These are phyloP conservation scores for Podospora anserina DNA, from an alignment of 495 filamentous ascomycete species.

Conservation along the genomic window DNA sequence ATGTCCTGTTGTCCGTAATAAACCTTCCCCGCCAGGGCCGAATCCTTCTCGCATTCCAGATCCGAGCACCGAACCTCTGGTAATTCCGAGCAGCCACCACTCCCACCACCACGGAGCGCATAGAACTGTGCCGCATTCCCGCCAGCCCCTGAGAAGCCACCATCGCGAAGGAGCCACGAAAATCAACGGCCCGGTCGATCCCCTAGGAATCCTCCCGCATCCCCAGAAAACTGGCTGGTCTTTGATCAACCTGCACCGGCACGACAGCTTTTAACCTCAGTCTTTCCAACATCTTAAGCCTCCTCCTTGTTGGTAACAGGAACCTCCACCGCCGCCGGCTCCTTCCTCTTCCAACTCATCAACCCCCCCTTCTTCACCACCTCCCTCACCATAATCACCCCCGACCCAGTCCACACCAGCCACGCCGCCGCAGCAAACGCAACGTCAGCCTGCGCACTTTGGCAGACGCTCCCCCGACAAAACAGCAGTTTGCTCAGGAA, in stretches of 20 bases:
- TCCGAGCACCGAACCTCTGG: neutral
- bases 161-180: neutral
- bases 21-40: neutral
- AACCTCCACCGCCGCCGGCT: neutral
- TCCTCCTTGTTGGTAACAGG: neutral
- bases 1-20: neutral
- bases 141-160: neutral
- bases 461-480: conserved; percentile 52
- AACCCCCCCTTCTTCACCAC: conserved; percentile 35
- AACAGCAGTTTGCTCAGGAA: conserved; percentile 56
- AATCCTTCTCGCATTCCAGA: neutral
- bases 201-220: neutral
- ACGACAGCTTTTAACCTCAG: neutral
- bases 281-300: neutral
- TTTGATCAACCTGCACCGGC: too few relatives aligned
- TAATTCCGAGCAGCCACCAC: neutral
- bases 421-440: conserved; percentile 47
- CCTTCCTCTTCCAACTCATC: conserved; percentile 28
- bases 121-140: neutral
- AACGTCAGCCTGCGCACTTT: conserved; percentile 45
- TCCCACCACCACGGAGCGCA: neutral
- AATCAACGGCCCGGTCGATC: neutral
- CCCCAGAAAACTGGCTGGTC: too few relatives aligned
- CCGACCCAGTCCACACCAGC: conserved; percentile 42
- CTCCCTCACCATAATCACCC: conserved; percentile 34